Base-by-base conservation (phyloP, 345 rosid genomes). In the Eucalyptus albens region DNA sequence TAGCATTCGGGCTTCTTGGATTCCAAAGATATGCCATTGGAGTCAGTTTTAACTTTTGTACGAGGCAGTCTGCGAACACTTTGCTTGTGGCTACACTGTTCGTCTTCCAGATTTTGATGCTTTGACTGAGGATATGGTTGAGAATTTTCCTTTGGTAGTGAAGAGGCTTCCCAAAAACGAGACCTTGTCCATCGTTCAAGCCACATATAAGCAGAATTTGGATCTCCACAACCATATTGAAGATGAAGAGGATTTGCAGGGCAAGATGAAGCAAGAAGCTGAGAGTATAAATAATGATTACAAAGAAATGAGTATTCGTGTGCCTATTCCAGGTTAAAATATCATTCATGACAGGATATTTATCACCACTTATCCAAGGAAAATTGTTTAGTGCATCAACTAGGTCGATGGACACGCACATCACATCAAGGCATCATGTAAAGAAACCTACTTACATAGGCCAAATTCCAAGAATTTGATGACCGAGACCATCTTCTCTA, bases 161-260 rank as follows among this genome's bases (percentile, higher is more conserved):
- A 90, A 91, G 90, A 91, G 67, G 93, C 92, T 89, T 89, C 92
- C 98, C 96, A 96, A 89, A 94, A 94, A 86, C 69, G 92, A 89
- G 93, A 93, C 12, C 67, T 91, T 44, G 97, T 94, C 98, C 99
- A 97, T 83, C 98, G 95, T 89, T 90, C 94, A 89, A 96, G 93
- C 99, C 99, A 97, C 86, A 92, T 92, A 92, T 88, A 87, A 49
- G 93, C 92, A 15, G 95, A 94, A 92, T 97, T 96, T 67, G 95
- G 94, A 87, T 96, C 95, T 87, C 92, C 95, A 26, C 90, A 91
- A 89, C 88, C 92, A 89, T 93, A 94, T n/a, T 93, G 94, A 69
- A 94, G 91, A 90, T 67, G 90, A 81, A 94, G 93, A 89, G 98
- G 96, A 85, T 72, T 69, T 62, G 89, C 87, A 80, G 90, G 80